phyloP scores from a whole-genome alignment of 2,329 filamentous ascomycete genomes.

The Pezicula rhizophila region DNA sequence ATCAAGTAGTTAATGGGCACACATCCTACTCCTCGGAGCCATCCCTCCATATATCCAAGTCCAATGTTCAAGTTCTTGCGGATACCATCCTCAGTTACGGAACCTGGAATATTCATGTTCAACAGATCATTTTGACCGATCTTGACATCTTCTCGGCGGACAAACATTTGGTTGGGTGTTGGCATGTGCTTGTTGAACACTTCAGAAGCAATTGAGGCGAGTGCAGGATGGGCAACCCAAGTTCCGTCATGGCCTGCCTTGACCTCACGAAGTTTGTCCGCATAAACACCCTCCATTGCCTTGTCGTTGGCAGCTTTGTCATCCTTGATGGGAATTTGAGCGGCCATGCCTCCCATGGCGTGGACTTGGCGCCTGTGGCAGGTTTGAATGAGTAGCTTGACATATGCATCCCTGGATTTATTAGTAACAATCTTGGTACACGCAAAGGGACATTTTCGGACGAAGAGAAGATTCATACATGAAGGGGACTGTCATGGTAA shows the following conservation, averaged over 20 bases:
- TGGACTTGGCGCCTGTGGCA: constrained; percentile 97
- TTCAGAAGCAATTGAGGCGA: constrained; percentile 81
- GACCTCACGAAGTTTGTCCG: constrained; percentile 94
- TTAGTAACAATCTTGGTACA: too few species aligned
- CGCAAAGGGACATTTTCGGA: not conserved
- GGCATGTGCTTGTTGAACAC: constrained; percentile 99
- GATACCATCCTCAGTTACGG: constrained; percentile 90
- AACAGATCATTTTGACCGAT: constrained; percentile 85
- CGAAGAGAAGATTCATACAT: constrained; percentile 50
- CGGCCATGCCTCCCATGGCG: constrained; percentile 98
- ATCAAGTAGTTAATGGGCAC: constrained; percentile 97
- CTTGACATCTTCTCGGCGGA: constrained; percentile 81
- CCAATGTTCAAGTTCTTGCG: constrained; percentile 97
- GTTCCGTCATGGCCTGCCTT: constrained; percentile 92
- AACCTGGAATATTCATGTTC: constrained; percentile 95
- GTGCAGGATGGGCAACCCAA: constrained; percentile 94
- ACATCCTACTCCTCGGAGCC: constrained; percentile 90
- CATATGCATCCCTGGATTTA: constrained; percentile 59
- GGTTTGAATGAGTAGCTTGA: constrained; percentile 95
- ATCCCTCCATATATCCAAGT: constrained; percentile 97
- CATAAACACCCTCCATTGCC: constrained; percentile 87
- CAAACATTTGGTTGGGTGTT: constrained; percentile 91
- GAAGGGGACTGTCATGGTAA: constrained; percentile 98
- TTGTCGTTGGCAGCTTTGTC: constrained; percentile 85
- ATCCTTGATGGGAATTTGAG: constrained; percentile 97